A percentile compares a stretch with the other conserved stretches of the same genome.
Evolutionary conservation across 176 grass and related monocot genomes (phyloP).

Genomic region (Melocanna baccifera): DNA sequence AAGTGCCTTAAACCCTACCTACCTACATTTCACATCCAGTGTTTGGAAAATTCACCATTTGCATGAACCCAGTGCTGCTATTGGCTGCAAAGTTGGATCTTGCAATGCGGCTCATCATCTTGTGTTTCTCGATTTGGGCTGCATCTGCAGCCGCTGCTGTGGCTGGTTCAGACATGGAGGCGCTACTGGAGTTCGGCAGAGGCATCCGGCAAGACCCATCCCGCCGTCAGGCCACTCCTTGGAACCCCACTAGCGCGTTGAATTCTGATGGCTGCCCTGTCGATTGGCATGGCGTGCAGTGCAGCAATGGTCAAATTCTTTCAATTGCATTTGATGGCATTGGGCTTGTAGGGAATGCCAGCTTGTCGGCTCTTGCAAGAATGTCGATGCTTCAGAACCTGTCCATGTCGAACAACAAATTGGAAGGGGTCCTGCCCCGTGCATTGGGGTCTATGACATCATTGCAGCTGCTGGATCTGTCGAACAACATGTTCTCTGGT

Average conservation of each 20-base stretch:
- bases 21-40: background rate
- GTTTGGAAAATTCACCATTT: background rate
- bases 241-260: slow-evolving; percentile 57
- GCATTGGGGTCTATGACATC: slow-evolving; percentile 44
- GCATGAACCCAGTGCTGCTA: slow-evolving; percentile 5
- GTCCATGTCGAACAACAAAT: slow-evolving; percentile 60
- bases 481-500: slow-evolving; percentile 56
- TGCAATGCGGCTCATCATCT: slow-evolving; percentile 52
- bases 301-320: slow-evolving; percentile 60
- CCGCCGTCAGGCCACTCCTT: slow-evolving; percentile 29
- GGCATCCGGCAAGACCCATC: slow-evolving; percentile 57
- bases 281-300: slow-evolving; percentile 71
- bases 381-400: slow-evolving; percentile 75
- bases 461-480: slow-evolving; percentile 62
- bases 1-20: slow-evolving; percentile 34
- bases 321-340: slow-evolving; percentile 53
- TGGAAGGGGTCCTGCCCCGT: slow-evolving; percentile 49
- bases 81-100: slow-evolving; percentile 21
- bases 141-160: background rate
- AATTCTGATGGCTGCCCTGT: slow-evolving; percentile 75
- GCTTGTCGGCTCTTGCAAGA: slow-evolving; percentile 54
- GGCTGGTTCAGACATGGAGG: slow-evolving; percentile 65
- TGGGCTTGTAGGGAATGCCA: slow-evolving; percentile 67
- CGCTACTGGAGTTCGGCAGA: slow-evolving; percentile 66
- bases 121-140: slow-evolving; percentile 56